Evolutionary conservation across 1,284 basidiomycete genomes (phyloP), one percentile per base, ranked within the genome.

Genomic region (Veloporphyrellus conicus): DNA sequence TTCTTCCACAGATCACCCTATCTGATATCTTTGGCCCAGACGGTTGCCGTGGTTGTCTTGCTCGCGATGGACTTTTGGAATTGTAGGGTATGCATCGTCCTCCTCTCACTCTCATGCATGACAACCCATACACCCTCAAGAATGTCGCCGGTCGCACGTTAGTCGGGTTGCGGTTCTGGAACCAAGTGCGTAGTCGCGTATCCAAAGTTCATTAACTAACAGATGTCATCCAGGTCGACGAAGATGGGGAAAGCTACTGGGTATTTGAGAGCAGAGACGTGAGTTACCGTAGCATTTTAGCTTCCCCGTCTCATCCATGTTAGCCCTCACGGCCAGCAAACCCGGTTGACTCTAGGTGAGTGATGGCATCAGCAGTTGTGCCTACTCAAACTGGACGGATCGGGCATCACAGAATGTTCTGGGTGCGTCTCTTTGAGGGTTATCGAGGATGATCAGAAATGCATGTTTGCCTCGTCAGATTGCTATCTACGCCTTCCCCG

Each of bases 21-120:
- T 28, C 23, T 33, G 9, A 38, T 15, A n/a, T n/a, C 33, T 41
- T 37, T 41, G 35, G 19, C 18, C 12, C 63, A 94, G 89, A 94
- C 92, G 15, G 93, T 96, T 2, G 70, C 84, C 9, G 93, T 96
- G 0, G 93, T 96, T 19, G 84, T 95, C 1, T 73, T 97, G 19
- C 78, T 97, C 28, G 87, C 93, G 1, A 87, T 93, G 77, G 93
- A 97, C 70, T 97, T 97, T 66, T 96, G 93, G 94, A 96, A 94
- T 62, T 93, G 91, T 56, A 72, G 90, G 62, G 90, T 91, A 59
- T 53, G 80, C 65, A 22, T 25, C 40, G 6, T 35, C 19, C 31
- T 41, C 16, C 22, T 15, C 47, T 9, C 20, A 10, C 29, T n/a
- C 15, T 11, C 14, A 49, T 50, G 6, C 43, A 25, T 35, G 16